Conservation (phyloP, 768 basidiomycete species). For the Royoungia palumana region DNA sequence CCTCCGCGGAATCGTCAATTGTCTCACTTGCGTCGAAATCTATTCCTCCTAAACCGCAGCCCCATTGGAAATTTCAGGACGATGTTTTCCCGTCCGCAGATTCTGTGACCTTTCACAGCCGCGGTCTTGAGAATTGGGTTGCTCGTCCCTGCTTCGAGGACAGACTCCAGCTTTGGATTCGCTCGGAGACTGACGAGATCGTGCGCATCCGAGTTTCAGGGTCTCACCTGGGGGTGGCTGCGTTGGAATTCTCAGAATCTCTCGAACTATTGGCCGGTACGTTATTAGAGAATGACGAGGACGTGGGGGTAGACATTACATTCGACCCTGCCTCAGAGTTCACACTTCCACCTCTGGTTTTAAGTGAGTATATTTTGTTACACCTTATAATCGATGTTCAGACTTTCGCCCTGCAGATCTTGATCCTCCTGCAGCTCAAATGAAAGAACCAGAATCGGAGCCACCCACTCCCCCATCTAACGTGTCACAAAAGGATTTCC, state of each 20-base stretch:
- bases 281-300: conserved; percentile 20
- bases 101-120: conserved; percentile 34
- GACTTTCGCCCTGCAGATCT: conserved; percentile 17
- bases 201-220: conserved; percentile 42
- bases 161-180: conserved; percentile 53
- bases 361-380: conserved; percentile 15
- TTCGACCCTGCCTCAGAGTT: conserved; percentile 19
- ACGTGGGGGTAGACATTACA: background rate
- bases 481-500: conserved; percentile 4
- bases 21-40: conserved; percentile 39
- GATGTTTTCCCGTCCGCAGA: conserved; percentile 19
- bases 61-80: conserved; percentile 35
- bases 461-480: conserved; percentile 1
- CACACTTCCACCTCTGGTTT: conserved; percentile 13
- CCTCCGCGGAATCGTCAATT: conserved; percentile 43
- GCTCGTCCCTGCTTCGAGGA: conserved; percentile 77
- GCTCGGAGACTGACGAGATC: conserved; percentile 36
- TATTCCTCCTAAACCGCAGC: conserved; percentile 25
- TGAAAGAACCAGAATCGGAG: conserved; percentile 1
- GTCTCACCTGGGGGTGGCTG: conserved; percentile 57
- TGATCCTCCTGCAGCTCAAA: conserved; percentile 16
- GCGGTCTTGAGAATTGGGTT: conserved; percentile 66
- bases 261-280: conserved; percentile 62
- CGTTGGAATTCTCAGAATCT: conserved; percentile 67
- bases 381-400: conserved; percentile 10